Base-by-base conservation (phyloP, 176 grass and related monocot genomes). In the maize (Zea mays) region DNA sequence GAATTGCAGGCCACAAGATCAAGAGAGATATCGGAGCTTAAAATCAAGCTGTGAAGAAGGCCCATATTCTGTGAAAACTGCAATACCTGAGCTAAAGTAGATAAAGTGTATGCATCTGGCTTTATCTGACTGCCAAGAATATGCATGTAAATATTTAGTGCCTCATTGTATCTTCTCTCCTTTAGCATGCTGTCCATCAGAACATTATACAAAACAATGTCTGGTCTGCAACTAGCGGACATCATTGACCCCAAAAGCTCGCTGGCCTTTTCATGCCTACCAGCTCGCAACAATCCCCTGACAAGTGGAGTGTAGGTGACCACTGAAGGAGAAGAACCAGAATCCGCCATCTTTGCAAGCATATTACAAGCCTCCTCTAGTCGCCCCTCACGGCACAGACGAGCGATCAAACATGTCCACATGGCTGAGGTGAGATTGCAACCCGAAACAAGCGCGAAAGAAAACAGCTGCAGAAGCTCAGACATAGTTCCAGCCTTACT, bases 171-270 rank as follows among this genome's bases (percentile, higher is more conserved):
- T 66, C 80, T 90, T 71, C 57, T 68, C 72, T 76, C 83, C 76
- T 88, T 98, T 15, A 67, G 54, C 81, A 92, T 88, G 81, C 92
- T 85, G 85, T 90, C 87, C 78, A 98, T 98, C 9, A 98, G 60
- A 61, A 94, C 89, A 79, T 94, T 94, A 82, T 88, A 94, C 21
- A 98, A 64, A 71, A 94, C 77, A 76, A 94, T 70, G 75, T 98
- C 95, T 59, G 89, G 89, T 62, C 46, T 86, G 85, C 89, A 98
- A 45, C 78, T 50, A 64, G 19, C 51, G 4, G 80, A 88, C 45
- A 72, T 48, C 91, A 98, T 98, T 61, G 72, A 82, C 71, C 81
- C 71, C 71, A 87, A 88, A 44, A 92, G 58, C 43, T 80, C 42
- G 7, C 61, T 41, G 62, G 83, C 77, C 69, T 76, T 74, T 66